phyloP scores from a whole-genome alignment of 805 yeast genomes.

The Yarrowia bubula region DNA sequence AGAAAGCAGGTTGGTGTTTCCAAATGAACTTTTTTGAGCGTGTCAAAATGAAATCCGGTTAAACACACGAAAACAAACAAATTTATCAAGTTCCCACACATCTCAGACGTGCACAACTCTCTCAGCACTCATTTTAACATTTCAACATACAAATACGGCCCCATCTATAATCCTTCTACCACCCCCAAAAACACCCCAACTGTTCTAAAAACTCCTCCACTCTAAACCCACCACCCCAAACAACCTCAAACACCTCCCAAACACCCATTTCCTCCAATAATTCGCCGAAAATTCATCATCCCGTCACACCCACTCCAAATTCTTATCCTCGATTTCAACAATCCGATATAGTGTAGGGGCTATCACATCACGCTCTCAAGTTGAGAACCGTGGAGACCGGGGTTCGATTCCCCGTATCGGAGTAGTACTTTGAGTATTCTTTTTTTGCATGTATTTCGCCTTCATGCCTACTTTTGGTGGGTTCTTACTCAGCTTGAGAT shows the following conservation, averaged over 20 bases:
- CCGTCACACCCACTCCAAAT: neutral
- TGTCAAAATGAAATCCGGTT: too few relatives aligned
- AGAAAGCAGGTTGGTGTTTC: neutral
- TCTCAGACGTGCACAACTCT: too few relatives aligned
- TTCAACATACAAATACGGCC: too few relatives aligned
- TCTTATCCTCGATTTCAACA: neutral
- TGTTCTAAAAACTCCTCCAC: neutral
- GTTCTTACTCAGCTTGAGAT: neutral
- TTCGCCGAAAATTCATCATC: neutral
- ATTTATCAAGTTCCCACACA: too few relatives aligned
- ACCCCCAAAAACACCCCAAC: neutral
- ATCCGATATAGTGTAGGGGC: slow-evolving; percentile 27
- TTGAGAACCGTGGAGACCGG: slow-evolving; percentile 26
- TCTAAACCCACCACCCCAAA: neutral
- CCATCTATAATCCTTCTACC: neutral
- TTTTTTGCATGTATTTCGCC: neutral
- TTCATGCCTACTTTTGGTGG: neutral
- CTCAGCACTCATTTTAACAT: too few relatives aligned
- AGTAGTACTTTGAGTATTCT: neutral
- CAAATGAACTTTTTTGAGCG: too few relatives aligned
- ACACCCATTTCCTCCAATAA: neutral
- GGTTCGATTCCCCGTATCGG: slow-evolving; percentile 28
- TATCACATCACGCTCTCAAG: slow-evolving; percentile 26
- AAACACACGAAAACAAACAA: too few relatives aligned
- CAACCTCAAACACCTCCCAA: neutral